Conservation (phyloP, 2,329 filamentous ascomycete species). For the Calonectria naviculata region DNA sequence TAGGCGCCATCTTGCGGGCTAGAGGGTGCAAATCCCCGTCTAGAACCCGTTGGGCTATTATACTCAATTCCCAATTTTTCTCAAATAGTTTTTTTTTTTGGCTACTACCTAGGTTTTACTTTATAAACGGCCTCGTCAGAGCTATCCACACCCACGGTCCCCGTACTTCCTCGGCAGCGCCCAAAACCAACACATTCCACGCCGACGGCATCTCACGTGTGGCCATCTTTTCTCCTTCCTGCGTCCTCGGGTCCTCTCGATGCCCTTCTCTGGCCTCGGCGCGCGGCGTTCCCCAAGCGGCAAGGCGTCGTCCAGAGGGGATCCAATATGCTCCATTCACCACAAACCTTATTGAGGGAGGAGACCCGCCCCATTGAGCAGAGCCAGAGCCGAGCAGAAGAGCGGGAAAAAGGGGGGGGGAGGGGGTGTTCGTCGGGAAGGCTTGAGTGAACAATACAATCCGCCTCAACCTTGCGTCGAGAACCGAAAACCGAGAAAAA, state of each 20-base stretch:
- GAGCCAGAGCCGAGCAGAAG: neutral
- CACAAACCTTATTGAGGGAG: slow-evolving; percentile 35
- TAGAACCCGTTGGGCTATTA: neutral
- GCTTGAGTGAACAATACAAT: neutral
- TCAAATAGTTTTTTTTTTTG: neutral
- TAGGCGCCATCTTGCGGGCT: neutral
- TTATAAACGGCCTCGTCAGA: slow-evolving; percentile 6
- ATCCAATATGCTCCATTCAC: slow-evolving; percentile 17
- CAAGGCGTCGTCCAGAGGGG: slow-evolving; percentile 16
- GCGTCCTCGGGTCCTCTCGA: neutral
- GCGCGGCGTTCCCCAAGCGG: slow-evolving; percentile 39
- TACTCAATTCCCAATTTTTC: neutral
- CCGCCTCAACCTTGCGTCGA: neutral
- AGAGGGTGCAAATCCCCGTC: neutral
- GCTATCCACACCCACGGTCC: neutral
- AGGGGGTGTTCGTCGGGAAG: neutral
- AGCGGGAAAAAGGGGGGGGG: neutral
- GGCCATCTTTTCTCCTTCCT: neutral
- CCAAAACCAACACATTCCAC: neutral
- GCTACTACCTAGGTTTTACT: neutral
- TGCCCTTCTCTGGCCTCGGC: slow-evolving; percentile 1
- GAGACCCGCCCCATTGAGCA: slow-evolving; percentile 4
- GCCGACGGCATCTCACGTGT: slow-evolving; percentile 36
- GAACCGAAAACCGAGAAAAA: neutral
- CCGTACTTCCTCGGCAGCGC: neutral